Conservation (phyloP, 2,329 filamentous ascomycete genomes). For the Alternaria sp. region DNA sequence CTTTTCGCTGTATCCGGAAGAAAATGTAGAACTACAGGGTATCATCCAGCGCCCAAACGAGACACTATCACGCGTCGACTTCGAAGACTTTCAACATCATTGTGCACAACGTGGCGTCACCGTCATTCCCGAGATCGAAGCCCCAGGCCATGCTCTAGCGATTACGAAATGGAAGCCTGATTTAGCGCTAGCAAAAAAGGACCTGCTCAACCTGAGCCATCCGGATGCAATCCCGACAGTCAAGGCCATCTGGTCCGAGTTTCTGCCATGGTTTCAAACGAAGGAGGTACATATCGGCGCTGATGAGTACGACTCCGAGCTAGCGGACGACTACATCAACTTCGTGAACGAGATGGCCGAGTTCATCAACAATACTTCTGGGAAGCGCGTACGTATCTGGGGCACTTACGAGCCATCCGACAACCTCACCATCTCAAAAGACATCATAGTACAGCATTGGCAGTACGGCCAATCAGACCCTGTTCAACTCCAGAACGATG, state of each 20-base stretch:
- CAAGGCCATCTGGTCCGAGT: constrained; percentile 47
- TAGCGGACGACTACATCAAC: constrained; percentile 46
- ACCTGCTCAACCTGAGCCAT: constrained; percentile 45
- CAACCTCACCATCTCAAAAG: constrained; percentile 47
- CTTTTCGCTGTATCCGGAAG: constrained; percentile 51
- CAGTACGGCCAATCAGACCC: constrained; percentile 58
- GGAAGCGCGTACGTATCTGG: constrained; percentile 46
- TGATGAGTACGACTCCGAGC: constrained; percentile 44
- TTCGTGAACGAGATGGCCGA: constrained; percentile 47
- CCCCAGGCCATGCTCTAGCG: constrained; percentile 45
- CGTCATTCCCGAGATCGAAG: constrained; percentile 47
- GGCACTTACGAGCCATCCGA: constrained; percentile 54
- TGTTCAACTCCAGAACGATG: constrained; percentile 45
- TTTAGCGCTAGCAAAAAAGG: constrained; percentile 44
- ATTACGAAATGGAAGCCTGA: constrained; percentile 51
- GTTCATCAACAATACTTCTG: constrained; percentile 39
- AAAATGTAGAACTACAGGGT: constrained; percentile 38
- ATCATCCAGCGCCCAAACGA: constrained; percentile 47
- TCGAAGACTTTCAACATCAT: constrained; percentile 44
- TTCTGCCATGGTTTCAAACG: constrained; percentile 48
- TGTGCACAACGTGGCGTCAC: constrained; percentile 46
- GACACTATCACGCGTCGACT: constrained; percentile 41
- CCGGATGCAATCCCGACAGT: constrained; percentile 46
- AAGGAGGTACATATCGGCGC: constrained; percentile 49
- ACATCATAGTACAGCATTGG: constrained; percentile 57